Evolutionary conservation across 441 rosid genomes (phyloP), one percentile per base, ranked within the genome.

Genomic region (Aquilaria agallochum): DNA sequence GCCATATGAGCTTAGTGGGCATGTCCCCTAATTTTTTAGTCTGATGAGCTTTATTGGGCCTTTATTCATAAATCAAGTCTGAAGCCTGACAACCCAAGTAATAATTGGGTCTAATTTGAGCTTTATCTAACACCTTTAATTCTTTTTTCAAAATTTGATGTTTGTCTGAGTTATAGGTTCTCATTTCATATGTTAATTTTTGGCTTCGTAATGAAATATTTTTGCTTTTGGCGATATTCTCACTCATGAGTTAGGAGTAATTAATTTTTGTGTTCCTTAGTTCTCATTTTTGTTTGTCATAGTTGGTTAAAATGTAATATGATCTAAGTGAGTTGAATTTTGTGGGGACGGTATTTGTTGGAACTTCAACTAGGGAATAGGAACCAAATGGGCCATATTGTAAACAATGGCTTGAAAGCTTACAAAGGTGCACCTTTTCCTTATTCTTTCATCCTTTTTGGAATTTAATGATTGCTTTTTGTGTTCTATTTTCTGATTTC

Each of bases 321-420:
- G 15, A 15, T 15, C 15, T 15, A 15, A 15, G 15, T 15, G 15
- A 60, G 33, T 63, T 48, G n/a, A 12, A 10, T 31, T 47, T 59
- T 55, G 34, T 45, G 30, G 73, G 59, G 75, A 60, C 74, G 11
- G 6, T 34, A 15, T 15, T 15, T 15, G 15, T 15, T 15, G 80
- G 74, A 70, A 32, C 60, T 31, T 60, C 63, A 42, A 56, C 76
- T 51, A 49, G 74, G 65, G 65, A 73, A 75, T 68, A 65, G 66
- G 62, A 72, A 67, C 54, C 72, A 69, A 53, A 92, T 89, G 96
- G 98, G 89, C 8, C 89, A 96, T 96, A 80, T 50, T 68, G 94
- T 77, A 9, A 92, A 71, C 56, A 89, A 79, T 71, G 85, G 92
- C 2, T 87, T 84, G 66, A 92, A 92, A 70, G 72, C 81, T 48